Evolutionary conservation across 2,329 filamentous ascomycete species (phyloP), one percentile per base, ranked within the genome.

Genomic region (Chaetothyriales sp.): DNA sequence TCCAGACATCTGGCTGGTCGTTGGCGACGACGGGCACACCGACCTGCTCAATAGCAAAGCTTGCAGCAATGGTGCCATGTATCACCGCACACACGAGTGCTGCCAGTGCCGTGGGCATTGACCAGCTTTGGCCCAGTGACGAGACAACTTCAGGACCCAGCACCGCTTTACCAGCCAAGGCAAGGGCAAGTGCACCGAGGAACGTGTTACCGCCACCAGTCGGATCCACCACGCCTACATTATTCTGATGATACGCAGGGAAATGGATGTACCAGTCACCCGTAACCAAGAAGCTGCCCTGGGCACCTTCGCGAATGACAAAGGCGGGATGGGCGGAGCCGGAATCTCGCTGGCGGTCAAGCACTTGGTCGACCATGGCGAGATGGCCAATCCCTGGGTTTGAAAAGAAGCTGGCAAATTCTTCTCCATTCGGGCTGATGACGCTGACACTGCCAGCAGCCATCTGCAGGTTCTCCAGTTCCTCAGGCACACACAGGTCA

Each of bases 191-290:
- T 1, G 76, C 78, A 19, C 79, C 79, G 7, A 95, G 71, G 60
- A 95, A 96, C 0, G 84, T 82, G 66, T 98, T 98, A 0, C 92
- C 92, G 18, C 88, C 92, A 8, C 92, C 92, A 0, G 92, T 96
- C 0, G 90, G 89, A 65, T 96, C 92, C n/a, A 92, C 70, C 1
- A 95, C 86, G 48, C 60, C 54, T 28, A 61, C 63, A 20, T 53
- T 52, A 45, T 54, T 59, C 18, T 63, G 65, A 62, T 89, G 84
- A 62, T 83, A 90, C 6, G 89, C 84, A 10, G 85, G 86, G 20
- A 95, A 68, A 85, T 87, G 94, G 53, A 74, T 70, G 3, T 39
- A 2, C 9, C n/a, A 43, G 10, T n/a, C n/a, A 46, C 59, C 65
- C 39, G 66, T 66, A 51, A 68, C 69, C 45, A 77, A 65, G 59